Evolutionary conservation across 2,329 filamentous ascomycete species (phyloP), one percentile per base, ranked within the genome.

Genomic region (Harringtonia lauricola): DNA sequence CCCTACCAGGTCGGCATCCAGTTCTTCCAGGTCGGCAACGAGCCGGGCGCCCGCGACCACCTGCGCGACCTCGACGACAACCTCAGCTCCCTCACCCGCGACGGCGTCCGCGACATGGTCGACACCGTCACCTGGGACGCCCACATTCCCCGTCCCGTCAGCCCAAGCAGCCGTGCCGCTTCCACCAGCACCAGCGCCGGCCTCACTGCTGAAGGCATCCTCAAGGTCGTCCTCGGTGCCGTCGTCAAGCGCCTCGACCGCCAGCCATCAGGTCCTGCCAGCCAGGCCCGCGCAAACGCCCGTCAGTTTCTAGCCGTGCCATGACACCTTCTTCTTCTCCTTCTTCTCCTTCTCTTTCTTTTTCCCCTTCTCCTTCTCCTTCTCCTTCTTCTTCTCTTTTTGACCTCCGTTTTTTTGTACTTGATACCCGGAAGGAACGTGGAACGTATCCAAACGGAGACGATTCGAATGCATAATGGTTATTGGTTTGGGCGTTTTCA

Each of bases 21-120:
- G 60, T 96, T 96, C 67, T 94, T 96, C 68, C 90, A 95, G 63
- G 84, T 96, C 36, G 90, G 92, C 45, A 71, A 75, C 40, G 86
- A 94, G 52, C 57, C 64, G 1, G 66, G 62, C 1, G 90, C 89
- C 0, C 68, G 71, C 2, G 62, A 70, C 51, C 78, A 82, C 44
- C 67, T 96, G 33, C 66, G 74, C 52, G 70, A 80, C 38, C 69
- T 96, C 8, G 90, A 96, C 57, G 85, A 95, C 58, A 73, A 74
- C 4, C 64, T 92, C 30, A 66, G 63, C 2, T 67, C 72, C 35
- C 55, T 68, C 22, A 64, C 71, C 26, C 65, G 70, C 26, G 39
- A 33, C 8, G 43, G 41, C 37, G 19, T 90, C 15, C 69, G 90
- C 17, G 90, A 96, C 63, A 95, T 96, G 56, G 87, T 95, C 15